Conservation (phyloP, 495 filamentous ascomycete species). For the Neurospora sublineolata region DNA sequence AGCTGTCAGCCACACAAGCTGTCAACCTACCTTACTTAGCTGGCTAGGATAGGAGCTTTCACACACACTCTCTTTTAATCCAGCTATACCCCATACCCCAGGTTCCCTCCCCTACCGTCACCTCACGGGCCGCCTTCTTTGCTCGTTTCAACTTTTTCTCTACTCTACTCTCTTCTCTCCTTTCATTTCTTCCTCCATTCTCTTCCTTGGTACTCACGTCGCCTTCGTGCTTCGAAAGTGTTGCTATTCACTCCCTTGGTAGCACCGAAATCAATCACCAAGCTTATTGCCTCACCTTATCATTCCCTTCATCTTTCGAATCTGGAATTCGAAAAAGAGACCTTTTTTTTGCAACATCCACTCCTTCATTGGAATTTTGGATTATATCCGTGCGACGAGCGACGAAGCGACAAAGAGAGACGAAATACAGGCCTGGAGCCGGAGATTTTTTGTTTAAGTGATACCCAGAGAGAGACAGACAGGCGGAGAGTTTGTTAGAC, state of each 20-base stretch:
- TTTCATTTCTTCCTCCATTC: not conserved
- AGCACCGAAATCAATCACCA: no score
- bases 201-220: not conserved
- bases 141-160: not conserved
- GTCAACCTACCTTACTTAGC: not conserved
- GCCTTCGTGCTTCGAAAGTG: not conserved
- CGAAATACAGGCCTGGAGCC: not conserved
- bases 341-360: not conserved
- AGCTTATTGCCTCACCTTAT: not conserved
- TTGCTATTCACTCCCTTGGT: not conserved
- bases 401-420: not conserved
- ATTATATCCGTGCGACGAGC: not conserved
- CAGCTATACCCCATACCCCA: not conserved
- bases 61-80: not conserved
- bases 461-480: not conserved
- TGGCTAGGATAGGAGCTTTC: constrained; percentile 1
- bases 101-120: not conserved
- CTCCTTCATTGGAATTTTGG: not conserved
- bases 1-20: not conserved
- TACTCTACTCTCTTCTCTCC: not conserved
- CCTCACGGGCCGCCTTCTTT: not conserved
- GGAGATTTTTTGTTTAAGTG: not conserved
- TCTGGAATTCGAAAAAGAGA: not conserved
- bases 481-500: not conserved
- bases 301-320: not conserved